Evolutionary conservation across 192 early-diverging fungal genomes (phyloP).

Genomic region (Podila epigama): DNA sequence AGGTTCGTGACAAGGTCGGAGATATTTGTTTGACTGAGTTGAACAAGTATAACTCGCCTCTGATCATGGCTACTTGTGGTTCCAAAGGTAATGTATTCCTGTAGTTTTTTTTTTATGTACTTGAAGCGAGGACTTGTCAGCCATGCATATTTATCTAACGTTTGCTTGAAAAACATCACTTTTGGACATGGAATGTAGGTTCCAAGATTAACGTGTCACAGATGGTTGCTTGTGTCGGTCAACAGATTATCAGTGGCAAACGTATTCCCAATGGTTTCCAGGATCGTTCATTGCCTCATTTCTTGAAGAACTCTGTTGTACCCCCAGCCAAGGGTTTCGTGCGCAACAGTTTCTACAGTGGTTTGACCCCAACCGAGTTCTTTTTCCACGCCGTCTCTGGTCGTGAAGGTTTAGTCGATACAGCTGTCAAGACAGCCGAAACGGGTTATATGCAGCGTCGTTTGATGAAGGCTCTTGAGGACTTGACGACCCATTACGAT

Average conservation of each 20-base stretch:
- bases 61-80: constrained; percentile 99
- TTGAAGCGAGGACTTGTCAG: not conserved
- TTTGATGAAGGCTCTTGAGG: constrained; percentile 98
- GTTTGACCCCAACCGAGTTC: constrained; percentile 96
- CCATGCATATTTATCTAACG: not conserved
- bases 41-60: constrained; percentile 93
- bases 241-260: constrained; percentile 97
- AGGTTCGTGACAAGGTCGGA: constrained; percentile 92
- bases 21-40: constrained; percentile 92
- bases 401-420: constrained; percentile 99
- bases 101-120: not conserved
- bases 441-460: constrained; percentile 99
- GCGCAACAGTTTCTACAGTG: constrained; percentile 94
- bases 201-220: constrained; percentile 98
- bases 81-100: constrained; percentile 95
- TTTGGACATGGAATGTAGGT: constrained; percentile 55
- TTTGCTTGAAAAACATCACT: not conserved
- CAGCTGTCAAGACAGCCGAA: constrained; percentile 99
- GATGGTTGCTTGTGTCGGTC: constrained; percentile 99
- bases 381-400: constrained; percentile 99
- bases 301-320: constrained; percentile 90
- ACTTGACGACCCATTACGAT: constrained; percentile 95
- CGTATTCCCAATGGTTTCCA: constrained; percentile 98
- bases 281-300: constrained; percentile 96
- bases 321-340: constrained; percentile 99